These are phyloP conservation scores for Inonotus obliquus DNA, from an alignment of 1,284 basidiomycete species.

Conservation along the genomic window DNA sequence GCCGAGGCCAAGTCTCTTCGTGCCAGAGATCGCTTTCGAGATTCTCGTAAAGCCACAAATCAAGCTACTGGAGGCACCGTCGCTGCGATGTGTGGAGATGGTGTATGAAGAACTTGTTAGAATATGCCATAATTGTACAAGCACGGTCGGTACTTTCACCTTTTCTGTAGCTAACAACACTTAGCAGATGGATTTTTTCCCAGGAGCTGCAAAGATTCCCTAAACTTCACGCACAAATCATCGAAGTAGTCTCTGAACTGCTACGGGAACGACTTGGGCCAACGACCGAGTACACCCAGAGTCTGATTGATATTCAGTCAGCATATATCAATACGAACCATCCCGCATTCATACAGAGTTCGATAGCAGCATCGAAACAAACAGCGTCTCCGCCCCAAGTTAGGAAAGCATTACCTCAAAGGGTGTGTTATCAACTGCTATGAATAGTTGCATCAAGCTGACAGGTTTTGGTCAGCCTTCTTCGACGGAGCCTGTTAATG, in stretches of 20 bases:
- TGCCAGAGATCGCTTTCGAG: slow-evolving; percentile 97
- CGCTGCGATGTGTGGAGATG: slow-evolving; percentile 93
- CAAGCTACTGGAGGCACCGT: slow-evolving; percentile 91
- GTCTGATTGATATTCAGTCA: slow-evolving; percentile 94
- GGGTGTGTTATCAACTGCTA: slow-evolving; percentile 39
- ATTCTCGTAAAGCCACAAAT: slow-evolving; percentile 98
- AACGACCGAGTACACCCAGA: slow-evolving; percentile 94
- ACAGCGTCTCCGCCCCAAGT: slow-evolving; percentile 39
- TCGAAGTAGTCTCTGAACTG: slow-evolving; percentile 97
- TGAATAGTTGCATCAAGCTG: not conserved
- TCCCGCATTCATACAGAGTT: slow-evolving; percentile 79
- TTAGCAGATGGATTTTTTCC: not conserved
- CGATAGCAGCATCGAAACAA: slow-evolving; percentile 47
- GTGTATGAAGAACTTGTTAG: slow-evolving; percentile 99
- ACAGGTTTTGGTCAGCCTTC: slow-evolving; percentile 37
- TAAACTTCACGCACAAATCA: slow-evolving; percentile 85
- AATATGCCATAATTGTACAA: slow-evolving; percentile 98
- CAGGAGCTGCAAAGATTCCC: slow-evolving; percentile 98
- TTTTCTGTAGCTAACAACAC: not conserved
- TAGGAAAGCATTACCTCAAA: slow-evolving; percentile 39
- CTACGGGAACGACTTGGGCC: slow-evolving; percentile 93
- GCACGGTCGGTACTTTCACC: slow-evolving; percentile 50
- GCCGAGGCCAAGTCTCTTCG: slow-evolving; percentile 92
- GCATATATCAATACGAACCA: slow-evolving; percentile 99
- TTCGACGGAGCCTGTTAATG: slow-evolving; percentile 54